Evolutionary conservation across 2,329 filamentous ascomycete genomes (phyloP), one percentile per base, ranked within the genome.

Genomic region (Fusarium humuli): DNA sequence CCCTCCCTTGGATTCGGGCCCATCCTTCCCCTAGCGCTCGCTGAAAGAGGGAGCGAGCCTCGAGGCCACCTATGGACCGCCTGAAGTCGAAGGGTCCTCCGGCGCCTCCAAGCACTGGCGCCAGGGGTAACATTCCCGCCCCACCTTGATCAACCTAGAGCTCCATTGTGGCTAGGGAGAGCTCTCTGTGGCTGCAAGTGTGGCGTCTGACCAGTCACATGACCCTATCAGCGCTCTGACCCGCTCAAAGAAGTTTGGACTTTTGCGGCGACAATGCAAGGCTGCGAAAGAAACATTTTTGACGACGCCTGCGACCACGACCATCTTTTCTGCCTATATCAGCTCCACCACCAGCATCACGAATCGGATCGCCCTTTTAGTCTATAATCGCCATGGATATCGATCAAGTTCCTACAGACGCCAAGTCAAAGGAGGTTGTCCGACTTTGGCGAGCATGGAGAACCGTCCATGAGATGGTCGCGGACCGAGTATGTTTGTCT

Each of bases 401-500:
- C 61, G 77, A 77, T 74, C 80, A 65, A 46, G 81, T 84, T 78
- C 81, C 83, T 56, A 84, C 85, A 60, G 81, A 85, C 46, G 82
- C 82, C 70, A 85, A 84, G 79, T 80, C 83, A 72, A 86, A 86
- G 79, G 83, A 84, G 80, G 80, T 86, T 50, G 83, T 87, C 76
- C 90, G 92, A 78, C 89, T 98, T 74, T 99, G 96, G 95, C 92
- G 95, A 81, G 94, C 94, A 75, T 97, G 93, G 89, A 90, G 90
- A 81, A 99, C 96, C 11, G 90, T 94, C 50, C 94, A 97, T 81
- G 93, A 99, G 86, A 97, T 99, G 95, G 91, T 96, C 75, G 86
- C 88, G 67, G 96, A 98, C 81, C 85, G 95, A 80, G 94, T 97
- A 88, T 76, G 61, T 71, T 53, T 63, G 32, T 27, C 61, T 57